Conservation (phyloP, 805 yeast genomes). For the Hagleromyces aurorensis region DNA sequence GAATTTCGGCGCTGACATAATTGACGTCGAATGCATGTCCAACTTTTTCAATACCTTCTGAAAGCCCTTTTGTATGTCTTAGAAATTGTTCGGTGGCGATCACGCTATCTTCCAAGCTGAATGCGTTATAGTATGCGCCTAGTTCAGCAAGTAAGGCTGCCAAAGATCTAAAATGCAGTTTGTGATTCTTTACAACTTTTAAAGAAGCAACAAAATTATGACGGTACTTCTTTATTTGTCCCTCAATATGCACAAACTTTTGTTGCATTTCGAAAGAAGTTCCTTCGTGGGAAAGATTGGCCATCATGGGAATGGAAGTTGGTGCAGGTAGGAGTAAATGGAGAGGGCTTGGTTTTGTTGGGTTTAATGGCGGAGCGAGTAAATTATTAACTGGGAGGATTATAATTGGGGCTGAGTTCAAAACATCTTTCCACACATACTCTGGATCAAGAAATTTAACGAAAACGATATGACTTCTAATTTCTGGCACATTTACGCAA, state of each 20-base stretch:
- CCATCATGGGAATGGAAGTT: conserved; percentile 36
- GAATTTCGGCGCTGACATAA: conserved; percentile 43
- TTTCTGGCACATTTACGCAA: conserved; percentile 50
- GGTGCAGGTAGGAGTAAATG: conserved; percentile 61
- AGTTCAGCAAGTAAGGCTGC: conserved; percentile 63
- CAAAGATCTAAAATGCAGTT: conserved; percentile 41
- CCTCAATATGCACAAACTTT: conserved; percentile 36
- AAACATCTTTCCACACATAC: conserved; percentile 73
- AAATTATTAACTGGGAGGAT: conserved; percentile 45
- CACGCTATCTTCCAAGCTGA: conserved; percentile 46
- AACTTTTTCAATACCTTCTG: conserved; percentile 59
- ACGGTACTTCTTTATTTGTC: conserved; percentile 21
- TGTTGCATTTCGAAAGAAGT: conserved; percentile 30
- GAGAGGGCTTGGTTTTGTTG: conserved; percentile 47
- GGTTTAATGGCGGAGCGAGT: conserved; percentile 54
- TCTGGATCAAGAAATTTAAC: conserved; percentile 79
- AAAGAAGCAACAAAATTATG: conserved; percentile 21
- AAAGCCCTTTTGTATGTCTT: conserved; percentile 33
- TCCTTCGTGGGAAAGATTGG: conserved; percentile 10
- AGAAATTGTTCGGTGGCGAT: conserved; percentile 50
- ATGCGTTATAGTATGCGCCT: conserved; percentile 63
- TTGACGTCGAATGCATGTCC: conserved; percentile 82
- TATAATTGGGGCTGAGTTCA: conserved; percentile 47
- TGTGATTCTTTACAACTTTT: conserved; percentile 24
- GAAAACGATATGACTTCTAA: conserved; percentile 55